These are phyloP conservation scores for Marasmius sp. DNA, from an alignment of 1,284 basidiomycete species.

Conservation along the genomic window DNA sequence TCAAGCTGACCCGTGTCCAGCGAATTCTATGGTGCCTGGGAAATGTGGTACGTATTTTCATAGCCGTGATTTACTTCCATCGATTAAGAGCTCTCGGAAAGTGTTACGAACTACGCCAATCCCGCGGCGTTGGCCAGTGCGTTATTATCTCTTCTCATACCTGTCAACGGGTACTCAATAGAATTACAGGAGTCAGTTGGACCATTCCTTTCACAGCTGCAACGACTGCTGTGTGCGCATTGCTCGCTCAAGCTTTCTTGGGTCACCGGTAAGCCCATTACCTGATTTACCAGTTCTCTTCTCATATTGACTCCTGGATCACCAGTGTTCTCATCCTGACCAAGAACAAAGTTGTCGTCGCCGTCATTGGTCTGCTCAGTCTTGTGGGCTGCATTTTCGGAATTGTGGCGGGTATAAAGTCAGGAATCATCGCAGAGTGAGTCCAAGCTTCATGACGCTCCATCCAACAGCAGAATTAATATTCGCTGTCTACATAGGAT, in stretches of 20 bases:
- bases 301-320: background rate
- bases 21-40: constrained; percentile 39
- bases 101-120: constrained; percentile 41
- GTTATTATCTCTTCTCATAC: constrained; percentile 11
- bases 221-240: constrained; percentile 2
- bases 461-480: background rate
- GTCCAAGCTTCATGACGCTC: constrained; percentile 31
- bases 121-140: constrained; percentile 33
- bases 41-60: constrained; percentile 32
- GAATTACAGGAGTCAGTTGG: constrained; percentile 1
- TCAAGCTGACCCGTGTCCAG: constrained; percentile 20
- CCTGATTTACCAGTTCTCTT: background rate
- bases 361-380: constrained; percentile 31
- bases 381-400: constrained; percentile 38
- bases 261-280: background rate
- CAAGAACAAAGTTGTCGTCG: constrained; percentile 31
- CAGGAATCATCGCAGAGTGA: constrained; percentile 36
- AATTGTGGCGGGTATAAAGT: constrained; percentile 33
- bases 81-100: constrained; percentile 14
- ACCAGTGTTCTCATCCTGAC: constrained; percentile 34
- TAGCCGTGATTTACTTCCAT: background rate
- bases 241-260: constrained; percentile 5
- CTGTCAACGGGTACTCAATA: background rate
- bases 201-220: constrained; percentile 8
- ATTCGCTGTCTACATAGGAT: background rate